Evolutionary conservation across 2,329 filamentous ascomycete genomes (phyloP).

Genomic region (Cercospora citrullina): DNA sequence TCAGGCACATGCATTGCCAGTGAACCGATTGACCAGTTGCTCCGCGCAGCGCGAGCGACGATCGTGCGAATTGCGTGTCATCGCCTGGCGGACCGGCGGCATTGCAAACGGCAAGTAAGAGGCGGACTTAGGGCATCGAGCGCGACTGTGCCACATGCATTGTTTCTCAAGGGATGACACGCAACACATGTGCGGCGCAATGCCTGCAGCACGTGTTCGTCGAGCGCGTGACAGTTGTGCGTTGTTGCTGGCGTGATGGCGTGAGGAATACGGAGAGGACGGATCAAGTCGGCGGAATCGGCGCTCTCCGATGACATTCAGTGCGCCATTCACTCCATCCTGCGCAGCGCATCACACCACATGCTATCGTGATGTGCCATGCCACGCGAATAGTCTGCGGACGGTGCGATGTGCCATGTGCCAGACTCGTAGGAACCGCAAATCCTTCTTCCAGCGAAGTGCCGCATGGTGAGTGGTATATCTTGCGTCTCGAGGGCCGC

Average conservation of each 20-base stretch:
- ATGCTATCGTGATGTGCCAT: conserved; percentile 2
- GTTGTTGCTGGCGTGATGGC: neutral
- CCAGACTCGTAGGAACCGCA: neutral
- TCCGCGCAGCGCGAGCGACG: neutral
- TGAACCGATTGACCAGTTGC: neutral
- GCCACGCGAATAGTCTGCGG: conserved; percentile 5
- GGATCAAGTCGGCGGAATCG: neutral
- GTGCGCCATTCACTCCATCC: neutral
- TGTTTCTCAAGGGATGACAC: neutral
- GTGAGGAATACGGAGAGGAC: neutral
- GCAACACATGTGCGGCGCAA: neutral
- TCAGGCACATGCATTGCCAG: neutral
- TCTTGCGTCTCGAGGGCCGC: neutral
- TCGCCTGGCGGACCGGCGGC: neutral
- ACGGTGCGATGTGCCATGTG: neutral
- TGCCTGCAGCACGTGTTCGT: neutral
- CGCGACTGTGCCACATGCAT: neutral
- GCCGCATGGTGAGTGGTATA: neutral
- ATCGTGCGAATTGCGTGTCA: neutral
- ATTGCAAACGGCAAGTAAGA: neutral
- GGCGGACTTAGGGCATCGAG: neutral
- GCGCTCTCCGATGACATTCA: neutral
- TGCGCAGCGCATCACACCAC: conserved; percentile 6
- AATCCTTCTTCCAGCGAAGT: neutral
- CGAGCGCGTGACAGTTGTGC: neutral